Evolutionary conservation across 108 stramenopile genomes (phyloP).

Genomic region (Discostella pseudostelligera): DNA sequence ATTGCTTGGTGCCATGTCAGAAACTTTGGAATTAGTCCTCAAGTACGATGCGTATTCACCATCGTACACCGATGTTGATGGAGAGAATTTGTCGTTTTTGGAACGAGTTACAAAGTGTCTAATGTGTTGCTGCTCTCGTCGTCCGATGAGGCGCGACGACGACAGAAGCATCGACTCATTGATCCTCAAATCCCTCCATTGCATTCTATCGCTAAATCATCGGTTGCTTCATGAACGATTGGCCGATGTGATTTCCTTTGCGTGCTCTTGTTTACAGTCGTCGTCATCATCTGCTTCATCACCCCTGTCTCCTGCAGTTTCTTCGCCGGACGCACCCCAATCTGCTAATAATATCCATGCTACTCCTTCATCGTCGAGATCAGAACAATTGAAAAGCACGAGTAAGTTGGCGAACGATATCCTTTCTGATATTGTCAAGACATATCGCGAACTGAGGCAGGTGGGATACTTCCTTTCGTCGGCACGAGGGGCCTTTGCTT

Average conservation of each 20-base stretch:
- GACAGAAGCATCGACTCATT: background rate
- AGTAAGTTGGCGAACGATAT: constrained; percentile 14
- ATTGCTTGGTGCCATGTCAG: constrained; percentile 27
- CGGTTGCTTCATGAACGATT: constrained; percentile 47
- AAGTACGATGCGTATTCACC: constrained; percentile 68
- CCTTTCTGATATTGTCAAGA: constrained; percentile 44
- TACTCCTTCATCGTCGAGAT: background rate
- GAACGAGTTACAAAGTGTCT: constrained; percentile 29
- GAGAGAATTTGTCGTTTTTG: constrained; percentile 48
- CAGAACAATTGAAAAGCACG: background rate
- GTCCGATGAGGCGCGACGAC: background rate
- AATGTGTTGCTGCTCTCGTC: constrained; percentile 5
- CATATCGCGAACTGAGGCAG: constrained; percentile 57
- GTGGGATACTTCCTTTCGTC: constrained; percentile 47
- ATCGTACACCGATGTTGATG: constrained; percentile 56
- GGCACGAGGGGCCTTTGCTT: constrained; percentile 18
- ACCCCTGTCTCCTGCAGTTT: background rate
- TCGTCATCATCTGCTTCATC: background rate
- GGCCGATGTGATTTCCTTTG: constrained; percentile 26
- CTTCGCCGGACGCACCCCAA: too few species aligned
- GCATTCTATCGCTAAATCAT: constrained; percentile 48
- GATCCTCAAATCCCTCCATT: constrained; percentile 15
- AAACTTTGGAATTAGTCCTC: constrained; percentile 46
- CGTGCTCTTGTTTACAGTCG: constrained; percentile 14
- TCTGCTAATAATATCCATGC: background rate